Evolutionary conservation across 192 early-diverging fungal genomes (phyloP), one percentile per base, ranked within the genome.

Genomic region (Backusella macrospora): DNA sequence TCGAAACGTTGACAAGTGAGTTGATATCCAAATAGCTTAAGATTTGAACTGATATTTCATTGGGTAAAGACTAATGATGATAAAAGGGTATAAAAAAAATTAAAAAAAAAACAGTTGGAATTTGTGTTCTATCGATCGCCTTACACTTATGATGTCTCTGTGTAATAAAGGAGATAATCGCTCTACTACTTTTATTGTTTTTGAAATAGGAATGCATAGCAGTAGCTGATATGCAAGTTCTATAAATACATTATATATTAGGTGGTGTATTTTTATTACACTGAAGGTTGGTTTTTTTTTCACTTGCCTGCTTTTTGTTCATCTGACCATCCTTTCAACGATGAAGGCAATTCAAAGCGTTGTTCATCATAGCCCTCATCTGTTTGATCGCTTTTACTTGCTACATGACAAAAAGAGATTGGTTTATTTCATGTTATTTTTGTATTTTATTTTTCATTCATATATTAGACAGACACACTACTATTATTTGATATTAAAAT

Each of bases 201-300:
- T 80, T 4, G 80, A 65, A 12, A 81, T 78, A 29, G 86, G 83
- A 13, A 91, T 75, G n/a, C 80, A 81, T n/a, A 83, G 68, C 1
- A 91, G 80, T 6, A 91, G 74, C 71, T 85, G 84, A 59, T 82
- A 82, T 10, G 89, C 87, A 68, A 86, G 80, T 75, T 91, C 89
- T 84, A 46, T 62, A 43, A n/a, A 23, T 69, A 34, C 26, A 45
- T 55, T 15, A 55, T 71, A 26, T 52, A 37, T 26, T 5, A 23
- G 29, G 3, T 48, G 6, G 34, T 48, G n/a, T 39, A 21, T 47
- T n/a, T 37, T 70, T 49, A 29, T 72, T 72, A 40, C 55, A 16
- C 62, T 38, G 12, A 34, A 44, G 9, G 13, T 13, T 23, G 12
- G 39, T 7, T 62, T 49, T 21, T 39, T 38, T 48, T 3, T 18